Conservation (phyloP, 1,284 basidiomycete genomes). For the Fomitopsis pinicola region DNA sequence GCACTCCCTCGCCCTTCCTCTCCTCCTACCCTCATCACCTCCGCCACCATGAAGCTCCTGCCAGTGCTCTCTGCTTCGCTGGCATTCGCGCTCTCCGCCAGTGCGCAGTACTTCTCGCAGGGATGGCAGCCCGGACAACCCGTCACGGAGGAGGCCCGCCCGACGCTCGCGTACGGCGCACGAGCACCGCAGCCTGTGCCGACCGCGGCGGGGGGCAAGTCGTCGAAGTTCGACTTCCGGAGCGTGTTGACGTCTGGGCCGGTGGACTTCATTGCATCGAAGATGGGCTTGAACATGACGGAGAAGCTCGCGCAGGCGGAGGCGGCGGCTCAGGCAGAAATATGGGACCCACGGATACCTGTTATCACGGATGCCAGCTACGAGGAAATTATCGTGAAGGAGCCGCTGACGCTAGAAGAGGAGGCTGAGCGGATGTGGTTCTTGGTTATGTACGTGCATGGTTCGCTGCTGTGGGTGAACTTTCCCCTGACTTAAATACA, state of each 20-base stretch:
- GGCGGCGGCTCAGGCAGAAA: constrained; percentile 19
- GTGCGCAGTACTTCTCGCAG: constrained; percentile 68
- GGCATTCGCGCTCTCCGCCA: constrained; percentile 31
- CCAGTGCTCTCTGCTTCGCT: constrained; percentile 33
- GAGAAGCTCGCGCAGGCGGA: constrained; percentile 44
- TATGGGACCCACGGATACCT: constrained; percentile 70
- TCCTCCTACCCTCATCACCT: background rate
- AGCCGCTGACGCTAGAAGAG: constrained; percentile 49
- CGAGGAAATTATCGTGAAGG: constrained; percentile 61
- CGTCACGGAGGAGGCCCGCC: constrained; percentile 26
- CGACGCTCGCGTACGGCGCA: constrained; percentile 7
- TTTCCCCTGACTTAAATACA: constrained; percentile 22
- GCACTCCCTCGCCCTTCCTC: background rate
- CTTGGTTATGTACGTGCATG: constrained; percentile 56
- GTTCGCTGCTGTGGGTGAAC: background rate
- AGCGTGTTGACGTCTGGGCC: constrained; percentile 48
- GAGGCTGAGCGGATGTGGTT: constrained; percentile 71
- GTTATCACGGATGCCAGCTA: constrained; percentile 76
- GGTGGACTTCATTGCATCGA: constrained; percentile 46
- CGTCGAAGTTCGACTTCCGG: constrained; percentile 36
- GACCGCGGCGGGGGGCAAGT: constrained; percentile 9
- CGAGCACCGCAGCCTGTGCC: constrained; percentile 8
- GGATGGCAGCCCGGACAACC: constrained; percentile 76
- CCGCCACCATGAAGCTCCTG: constrained; percentile 48
- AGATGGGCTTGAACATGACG: constrained; percentile 65